Percentiles rank a stretch among this genome's conserved stretches.
phyloP scores from a whole-genome alignment of 139 green algal genomes.

The Chlorella sp. region DNA sequence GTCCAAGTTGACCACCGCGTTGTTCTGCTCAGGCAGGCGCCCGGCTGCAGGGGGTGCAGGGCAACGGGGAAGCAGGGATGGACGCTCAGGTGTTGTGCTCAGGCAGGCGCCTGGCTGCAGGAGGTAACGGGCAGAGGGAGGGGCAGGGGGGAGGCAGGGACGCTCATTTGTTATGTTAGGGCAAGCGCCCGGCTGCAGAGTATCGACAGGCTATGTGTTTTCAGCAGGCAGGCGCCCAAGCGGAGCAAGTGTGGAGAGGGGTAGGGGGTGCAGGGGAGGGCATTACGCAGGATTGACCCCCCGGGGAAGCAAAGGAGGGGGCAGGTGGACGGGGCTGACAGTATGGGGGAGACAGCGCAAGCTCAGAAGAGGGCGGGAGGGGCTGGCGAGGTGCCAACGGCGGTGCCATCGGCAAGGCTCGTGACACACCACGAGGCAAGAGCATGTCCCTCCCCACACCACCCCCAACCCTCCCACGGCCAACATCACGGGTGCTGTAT shows the following conservation, averaged over 20 bases:
- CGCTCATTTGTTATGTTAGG: slow-evolving; percentile 67
- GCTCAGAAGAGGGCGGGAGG: not conserved
- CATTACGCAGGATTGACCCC: too few species aligned
- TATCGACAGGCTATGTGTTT: too few species aligned
- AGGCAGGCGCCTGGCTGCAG: slow-evolving; percentile 63
- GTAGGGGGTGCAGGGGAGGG: too few species aligned
- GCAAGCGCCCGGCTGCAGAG: slow-evolving; percentile 73
- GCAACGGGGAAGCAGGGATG: not conserved
- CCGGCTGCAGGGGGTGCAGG: slow-evolving; percentile 50
- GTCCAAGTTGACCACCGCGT: slow-evolving; percentile 82
- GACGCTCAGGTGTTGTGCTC: slow-evolving; percentile 67
- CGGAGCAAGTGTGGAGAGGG: too few species aligned
- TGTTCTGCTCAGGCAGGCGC: slow-evolving; percentile 67
- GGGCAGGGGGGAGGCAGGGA: not conserved
- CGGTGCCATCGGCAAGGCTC: not conserved
- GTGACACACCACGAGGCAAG: too few species aligned
- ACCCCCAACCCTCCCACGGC: too few species aligned
- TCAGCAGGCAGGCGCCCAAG: too few species aligned
- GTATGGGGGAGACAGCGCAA: not conserved
- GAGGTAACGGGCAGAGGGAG: not conserved
- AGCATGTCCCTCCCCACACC: too few species aligned
- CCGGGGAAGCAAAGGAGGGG: too few species aligned
- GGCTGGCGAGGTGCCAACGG: not conserved
- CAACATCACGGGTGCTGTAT: too few species aligned
- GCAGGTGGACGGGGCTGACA: too few species aligned